Evolutionary conservation across 2,329 filamentous ascomycete genomes (phyloP).

Genomic region (Aspergillus ruber): DNA sequence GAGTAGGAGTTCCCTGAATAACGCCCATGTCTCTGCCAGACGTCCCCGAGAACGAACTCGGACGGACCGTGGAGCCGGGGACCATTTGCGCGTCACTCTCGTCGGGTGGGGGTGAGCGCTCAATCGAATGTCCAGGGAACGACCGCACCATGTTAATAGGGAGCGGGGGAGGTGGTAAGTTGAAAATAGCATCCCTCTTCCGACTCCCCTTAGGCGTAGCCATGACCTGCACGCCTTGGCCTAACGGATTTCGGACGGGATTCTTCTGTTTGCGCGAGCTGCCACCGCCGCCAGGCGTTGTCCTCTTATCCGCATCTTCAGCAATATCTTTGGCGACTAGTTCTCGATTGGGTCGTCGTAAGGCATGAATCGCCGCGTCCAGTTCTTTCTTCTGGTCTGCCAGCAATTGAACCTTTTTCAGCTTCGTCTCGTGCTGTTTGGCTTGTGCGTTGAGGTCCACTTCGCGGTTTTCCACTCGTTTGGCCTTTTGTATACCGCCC

Average conservation of each 20-base stretch:
- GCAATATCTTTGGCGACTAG: conserved; percentile 41
- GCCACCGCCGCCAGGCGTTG: conserved; percentile 15
- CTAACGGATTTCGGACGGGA: conserved; percentile 35
- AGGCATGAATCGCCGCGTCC: conserved; percentile 41
- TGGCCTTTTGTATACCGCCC: conserved; percentile 40
- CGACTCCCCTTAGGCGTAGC: conserved; percentile 40
- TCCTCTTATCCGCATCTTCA: conserved; percentile 35
- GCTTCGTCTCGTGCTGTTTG: conserved; percentile 40
- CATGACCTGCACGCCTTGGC: conserved; percentile 43
- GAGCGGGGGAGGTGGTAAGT: conserved; percentile 21
- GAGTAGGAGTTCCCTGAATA: conserved; percentile 37
- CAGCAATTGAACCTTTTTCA: conserved; percentile 40
- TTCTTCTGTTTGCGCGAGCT: conserved; percentile 36
- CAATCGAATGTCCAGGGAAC: conserved; percentile 7
- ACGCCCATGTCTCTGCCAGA: conserved; percentile 9
- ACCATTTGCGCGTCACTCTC: conserved; percentile 23
- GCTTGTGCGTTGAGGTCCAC: conserved; percentile 42
- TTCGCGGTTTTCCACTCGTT: conserved; percentile 43
- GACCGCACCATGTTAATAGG: conserved; percentile 22
- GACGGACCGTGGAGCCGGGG: conserved; percentile 25
- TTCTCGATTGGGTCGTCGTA: conserved; percentile 43
- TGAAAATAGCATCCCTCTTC: conserved; percentile 22
- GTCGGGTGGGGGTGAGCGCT: conserved; percentile 19
- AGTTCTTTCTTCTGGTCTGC: conserved; percentile 44
- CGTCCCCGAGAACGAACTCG: conserved; percentile 9